Conservation (phyloP, 192 early-diverging fungal genomes). For the Podila epigama region DNA sequence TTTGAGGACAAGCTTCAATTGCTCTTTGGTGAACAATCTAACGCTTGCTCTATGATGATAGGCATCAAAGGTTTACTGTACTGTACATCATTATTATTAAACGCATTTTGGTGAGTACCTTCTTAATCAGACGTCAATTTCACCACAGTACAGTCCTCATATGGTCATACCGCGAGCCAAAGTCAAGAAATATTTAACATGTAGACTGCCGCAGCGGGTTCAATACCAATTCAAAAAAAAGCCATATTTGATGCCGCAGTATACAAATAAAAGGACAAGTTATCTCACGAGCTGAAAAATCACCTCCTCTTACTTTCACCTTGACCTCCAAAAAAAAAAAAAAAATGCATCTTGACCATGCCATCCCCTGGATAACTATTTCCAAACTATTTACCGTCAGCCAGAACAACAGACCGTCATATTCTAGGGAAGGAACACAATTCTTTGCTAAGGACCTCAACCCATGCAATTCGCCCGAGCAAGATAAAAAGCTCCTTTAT, state of each 20-base stretch:
- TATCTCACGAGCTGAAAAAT: not conserved
- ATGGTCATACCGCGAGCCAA: too few species aligned
- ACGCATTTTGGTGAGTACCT: too few species aligned
- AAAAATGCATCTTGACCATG: constrained; percentile 17
- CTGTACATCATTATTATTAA: too few species aligned
- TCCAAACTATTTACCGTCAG: constrained; percentile 10
- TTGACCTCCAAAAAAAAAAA: constrained; percentile 1
- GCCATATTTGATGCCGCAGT: constrained; percentile 10
- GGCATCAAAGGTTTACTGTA: too few species aligned
- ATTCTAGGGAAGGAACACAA: not conserved
- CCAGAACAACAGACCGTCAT: constrained; percentile 5
- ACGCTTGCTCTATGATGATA: too few species aligned
- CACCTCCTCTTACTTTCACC: not conserved
- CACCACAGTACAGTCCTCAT: too few species aligned
- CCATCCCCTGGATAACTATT: constrained; percentile 14
- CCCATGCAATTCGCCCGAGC: constrained; percentile 1
- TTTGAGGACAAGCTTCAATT: too few species aligned
- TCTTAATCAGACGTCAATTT: too few species aligned
- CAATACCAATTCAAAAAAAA: too few species aligned
- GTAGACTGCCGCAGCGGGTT: too few species aligned
- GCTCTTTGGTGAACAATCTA: too few species aligned
- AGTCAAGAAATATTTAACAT: too few species aligned
- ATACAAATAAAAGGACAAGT: not conserved
- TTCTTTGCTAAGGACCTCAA: not conserved
- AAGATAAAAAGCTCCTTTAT: constrained; percentile 10